Base-by-base conservation (phyloP, 306 rosid genomes). In the Cucurbita argyrosperma region DNA sequence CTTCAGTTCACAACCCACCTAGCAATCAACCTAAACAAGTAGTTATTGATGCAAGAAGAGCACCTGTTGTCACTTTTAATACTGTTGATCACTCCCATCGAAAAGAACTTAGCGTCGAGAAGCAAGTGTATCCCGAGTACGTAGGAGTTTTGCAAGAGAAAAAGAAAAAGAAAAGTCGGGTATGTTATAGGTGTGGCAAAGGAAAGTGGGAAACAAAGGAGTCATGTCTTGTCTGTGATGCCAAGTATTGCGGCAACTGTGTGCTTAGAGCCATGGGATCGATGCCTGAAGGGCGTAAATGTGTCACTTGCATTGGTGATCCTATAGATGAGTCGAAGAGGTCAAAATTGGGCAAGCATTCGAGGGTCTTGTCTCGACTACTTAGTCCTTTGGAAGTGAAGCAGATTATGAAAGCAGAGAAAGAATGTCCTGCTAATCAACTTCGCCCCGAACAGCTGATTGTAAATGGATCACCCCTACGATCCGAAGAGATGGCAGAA, bases 181-280 rank as follows among this genome's bases (percentile, higher is more conserved):
- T 87, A 69, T 95, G 99, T 85, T 85, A 82, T 74, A 85, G 99
- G 74, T 95, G 97, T 76, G 84, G 90, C 45, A 95, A 87, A 83
- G 97, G 90, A 74, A 95, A 95, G 91, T 95, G 99, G 99, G 99
- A 95, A 82, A 89, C 96, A 16, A 95, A 95, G 81, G 96, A 95
- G 79, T 86, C 90, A 19, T 95, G 99, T 82, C 75, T 91, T 47
- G 97, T 91, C 69, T 95, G 97, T 80, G 88, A 89, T 78, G 90
- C 92, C 13, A 91, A 85, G 83, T 95, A 95, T 80, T 95, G 97
- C 83, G 84, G 92, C 72, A 89, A 81, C 77, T 95, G 99, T 79
- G 95, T 90, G 81, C 92, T 95, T 23, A 84, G 97, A 79, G 96
- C 97, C 59, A 95, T 89, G 99, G 99, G 99, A 69, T 91, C 99